phyloP scores from a whole-genome alignment of 2,329 filamentous ascomycete genomes.

The Chaetothyriales sp. region DNA sequence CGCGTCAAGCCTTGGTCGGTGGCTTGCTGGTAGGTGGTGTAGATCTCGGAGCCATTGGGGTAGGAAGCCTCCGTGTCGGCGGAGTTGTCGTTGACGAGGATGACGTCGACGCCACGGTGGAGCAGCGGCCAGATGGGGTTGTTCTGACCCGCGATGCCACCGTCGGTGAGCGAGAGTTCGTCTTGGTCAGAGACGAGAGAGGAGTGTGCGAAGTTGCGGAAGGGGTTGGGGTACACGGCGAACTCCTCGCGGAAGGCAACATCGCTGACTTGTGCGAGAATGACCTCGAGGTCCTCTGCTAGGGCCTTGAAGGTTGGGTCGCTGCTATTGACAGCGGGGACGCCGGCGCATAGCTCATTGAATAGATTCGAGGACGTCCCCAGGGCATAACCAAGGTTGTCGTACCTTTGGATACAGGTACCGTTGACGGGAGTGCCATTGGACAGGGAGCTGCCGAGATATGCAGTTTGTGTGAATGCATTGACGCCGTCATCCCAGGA shows the following conservation, averaged over 20 bases:
- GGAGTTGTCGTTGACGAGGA: conserved; percentile 50
- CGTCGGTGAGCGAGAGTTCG: conserved; percentile 36
- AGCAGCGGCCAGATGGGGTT: conserved; percentile 39
- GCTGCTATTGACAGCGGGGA: conserved; percentile 14
- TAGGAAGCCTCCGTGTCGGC: conserved; percentile 44
- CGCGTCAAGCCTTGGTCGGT: conserved; percentile 33
- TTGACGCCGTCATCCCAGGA: conserved; percentile 45
- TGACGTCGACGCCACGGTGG: conserved; percentile 43
- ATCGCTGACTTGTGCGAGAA: conserved; percentile 21
- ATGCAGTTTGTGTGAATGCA: conserved; percentile 46
- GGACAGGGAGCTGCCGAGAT: conserved; percentile 44
- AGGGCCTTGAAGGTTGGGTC: conserved; percentile 16
- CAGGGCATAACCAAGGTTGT: conserved; percentile 34
- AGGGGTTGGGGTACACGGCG: conserved; percentile 47
- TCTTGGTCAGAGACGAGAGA: conserved; percentile 22
- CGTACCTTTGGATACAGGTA: conserved; percentile 34
- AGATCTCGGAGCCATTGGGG: conserved; percentile 46
- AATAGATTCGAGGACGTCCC: conserved; percentile 33
- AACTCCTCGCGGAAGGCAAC: conserved; percentile 25
- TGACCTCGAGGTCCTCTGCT: conserved; percentile 14
- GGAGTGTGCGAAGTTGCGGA: conserved; percentile 36
- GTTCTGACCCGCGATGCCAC: conserved; percentile 36
- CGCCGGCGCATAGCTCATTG: conserved; percentile 20
- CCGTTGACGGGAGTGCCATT: conserved; percentile 28
- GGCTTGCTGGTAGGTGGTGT: conserved; percentile 43